Conservation (phyloP, 2,329 filamentous ascomycete species). For the Didymella arachidicola region DNA sequence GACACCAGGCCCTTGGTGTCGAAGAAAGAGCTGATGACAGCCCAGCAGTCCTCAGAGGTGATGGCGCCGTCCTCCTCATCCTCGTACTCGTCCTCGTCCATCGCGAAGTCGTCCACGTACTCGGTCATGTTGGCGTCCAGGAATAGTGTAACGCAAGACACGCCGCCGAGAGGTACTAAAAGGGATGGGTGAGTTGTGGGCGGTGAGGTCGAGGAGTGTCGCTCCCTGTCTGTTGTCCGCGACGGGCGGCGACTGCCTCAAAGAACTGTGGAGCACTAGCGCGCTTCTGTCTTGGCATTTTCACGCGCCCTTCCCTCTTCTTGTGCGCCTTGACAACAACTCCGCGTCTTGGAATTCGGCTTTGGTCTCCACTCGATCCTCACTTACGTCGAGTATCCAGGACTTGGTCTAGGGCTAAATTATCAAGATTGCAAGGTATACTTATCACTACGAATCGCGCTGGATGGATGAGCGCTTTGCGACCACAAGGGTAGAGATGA, state of each 20-base stretch:
- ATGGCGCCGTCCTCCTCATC: slow-evolving; percentile 71
- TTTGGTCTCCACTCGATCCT: too few species aligned
- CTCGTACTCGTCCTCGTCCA: slow-evolving; percentile 68
- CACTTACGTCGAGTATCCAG: too few species aligned
- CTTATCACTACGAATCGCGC: not conserved
- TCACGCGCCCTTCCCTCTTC: not conserved
- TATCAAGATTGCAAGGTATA: not conserved
- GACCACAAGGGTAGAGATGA: not conserved
- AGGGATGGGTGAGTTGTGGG: slow-evolving; percentile 23
- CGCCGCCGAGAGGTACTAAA: slow-evolving; percentile 13
- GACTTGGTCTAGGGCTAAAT: not conserved
- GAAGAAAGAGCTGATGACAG: slow-evolving; percentile 96
- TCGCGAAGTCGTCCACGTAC: slow-evolving; percentile 68
- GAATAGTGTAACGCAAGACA: slow-evolving; percentile 7
- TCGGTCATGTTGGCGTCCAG: slow-evolving; percentile 56
- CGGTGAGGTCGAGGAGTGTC: slow-evolving; percentile 22
- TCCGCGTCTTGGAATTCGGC: too few species aligned
- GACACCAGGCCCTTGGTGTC: slow-evolving; percentile 94
- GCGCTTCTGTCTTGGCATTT: slow-evolving; percentile 9
- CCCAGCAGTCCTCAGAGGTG: slow-evolving; percentile 98
- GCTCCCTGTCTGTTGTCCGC: slow-evolving; percentile 31
- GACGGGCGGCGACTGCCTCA: slow-evolving; percentile 36
- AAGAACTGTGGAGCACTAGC: slow-evolving; percentile 27
- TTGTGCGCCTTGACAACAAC: too few species aligned
- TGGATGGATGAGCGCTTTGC: not conserved